Evolutionary conservation across 2,329 filamentous ascomycete genomes (phyloP).

Genomic region (Talaromyces amestolkiae): DNA sequence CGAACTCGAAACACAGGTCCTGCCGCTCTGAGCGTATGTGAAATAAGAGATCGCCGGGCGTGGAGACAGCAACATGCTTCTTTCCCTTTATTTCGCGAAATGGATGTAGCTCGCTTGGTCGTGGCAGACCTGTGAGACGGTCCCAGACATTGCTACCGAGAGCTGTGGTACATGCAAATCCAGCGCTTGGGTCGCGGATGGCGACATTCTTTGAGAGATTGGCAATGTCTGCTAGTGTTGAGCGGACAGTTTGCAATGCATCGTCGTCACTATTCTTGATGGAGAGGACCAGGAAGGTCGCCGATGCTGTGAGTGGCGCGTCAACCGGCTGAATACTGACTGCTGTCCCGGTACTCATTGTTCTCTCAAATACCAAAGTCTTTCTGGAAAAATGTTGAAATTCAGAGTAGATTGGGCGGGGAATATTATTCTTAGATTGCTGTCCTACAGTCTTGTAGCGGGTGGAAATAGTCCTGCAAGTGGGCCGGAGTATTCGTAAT

Average conservation of each 20-base stretch:
- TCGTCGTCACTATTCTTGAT: conserved; percentile 29
- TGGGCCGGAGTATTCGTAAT: background rate
- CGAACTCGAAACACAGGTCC: conserved; percentile 60
- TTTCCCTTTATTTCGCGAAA: conserved; percentile 50
- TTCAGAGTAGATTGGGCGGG: background rate
- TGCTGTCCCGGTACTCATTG: background rate
- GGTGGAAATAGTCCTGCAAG: background rate
- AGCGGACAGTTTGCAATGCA: conserved; percentile 45
- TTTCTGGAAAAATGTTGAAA: background rate
- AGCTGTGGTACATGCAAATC: conserved; percentile 54
- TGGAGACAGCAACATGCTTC: conserved; percentile 54
- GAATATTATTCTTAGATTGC: background rate
- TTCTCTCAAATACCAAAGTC: background rate
- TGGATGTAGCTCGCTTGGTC: conserved; percentile 53
- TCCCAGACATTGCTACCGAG: conserved; percentile 57
- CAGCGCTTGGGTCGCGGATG: conserved; percentile 48
- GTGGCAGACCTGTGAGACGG: conserved; percentile 42
- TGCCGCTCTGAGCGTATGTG: conserved; percentile 58
- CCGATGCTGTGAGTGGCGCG: conserved; percentile 52
- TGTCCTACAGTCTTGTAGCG: background rate
- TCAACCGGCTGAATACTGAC: conserved; percentile 44
- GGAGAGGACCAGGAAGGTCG: conserved; percentile 55
- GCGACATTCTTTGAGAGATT: conserved; percentile 54
- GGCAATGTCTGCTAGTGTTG: conserved; percentile 45
- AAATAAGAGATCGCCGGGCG: conserved; percentile 57